Base-by-base conservation (phyloP, 75 land plant genomes). In the Picea sitchensis region DNA sequence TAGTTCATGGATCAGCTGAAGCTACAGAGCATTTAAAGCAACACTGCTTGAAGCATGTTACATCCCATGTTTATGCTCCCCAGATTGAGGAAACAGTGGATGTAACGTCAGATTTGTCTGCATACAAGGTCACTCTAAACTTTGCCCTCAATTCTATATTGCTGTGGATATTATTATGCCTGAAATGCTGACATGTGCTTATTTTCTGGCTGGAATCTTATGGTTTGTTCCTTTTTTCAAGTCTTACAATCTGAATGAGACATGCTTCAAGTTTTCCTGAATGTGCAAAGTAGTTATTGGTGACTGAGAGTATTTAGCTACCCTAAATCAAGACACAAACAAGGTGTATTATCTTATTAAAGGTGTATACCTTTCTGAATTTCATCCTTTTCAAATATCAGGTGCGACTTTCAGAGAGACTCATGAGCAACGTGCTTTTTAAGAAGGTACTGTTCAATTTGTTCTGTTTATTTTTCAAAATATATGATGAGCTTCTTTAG, bases 1-100 rank as follows among this genome's bases (percentile, higher is more conserved):
- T 96, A 74, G 90, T 96, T 51, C 99, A 96, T 85, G 99, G 99
- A 73, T 91, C 99, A 75, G 98, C 99, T n/a, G 99, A 96, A 77
- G 91, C 99, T 34, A 96, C 99, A 30, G 99, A 96, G 78, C 99
- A 96, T 86, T 84, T 96, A 79, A 96, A 90, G 77, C 90, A 94
- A 79, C 98, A 96, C 78, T 91, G 99, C 80, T 60, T 84, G 73
- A 95, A 94, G 79, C 82, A 94, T 82, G 95, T 94, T 34, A 90
- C 96, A 61, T 87, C 92, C 23, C 92, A 89, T 86, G 99, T 96
- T 14, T 95, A 94, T 87, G 91, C 99, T 78, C 99, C 99, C 26
- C 95, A 89, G 62, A 83, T 95, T 80, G 92, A 86, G 67, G 98
- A 96, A 83, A 90, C 88, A 30, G 91, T 95, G 82, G 97, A 96